Evolutionary conservation across 345 rosid species (phyloP).

Genomic region (Crucihimalaya himalaica): DNA sequence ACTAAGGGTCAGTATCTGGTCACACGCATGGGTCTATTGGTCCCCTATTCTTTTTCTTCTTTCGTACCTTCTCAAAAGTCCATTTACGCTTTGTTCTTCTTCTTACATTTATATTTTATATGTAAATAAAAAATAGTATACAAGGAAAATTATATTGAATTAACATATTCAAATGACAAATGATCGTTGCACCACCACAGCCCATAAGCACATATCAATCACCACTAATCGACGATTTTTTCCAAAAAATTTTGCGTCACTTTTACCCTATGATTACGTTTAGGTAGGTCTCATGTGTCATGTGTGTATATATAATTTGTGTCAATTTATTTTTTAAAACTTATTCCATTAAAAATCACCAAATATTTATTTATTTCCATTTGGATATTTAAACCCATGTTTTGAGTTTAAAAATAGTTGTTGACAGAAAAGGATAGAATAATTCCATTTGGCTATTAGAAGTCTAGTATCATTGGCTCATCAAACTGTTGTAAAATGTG

Average conservation of each 20-base stretch:
- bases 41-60: constrained; percentile 35
- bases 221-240: constrained; percentile 18
- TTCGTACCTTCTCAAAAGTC: constrained; percentile 27
- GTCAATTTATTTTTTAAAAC: background rate
- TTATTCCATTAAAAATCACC: background rate
- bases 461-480: too few relatives aligned
- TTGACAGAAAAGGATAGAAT: too few relatives aligned
- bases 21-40: constrained; percentile 40
- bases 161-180: constrained; percentile 13
- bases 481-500: too few relatives aligned
- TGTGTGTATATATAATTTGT: background rate
- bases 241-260: constrained; percentile 28
- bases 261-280: constrained; percentile 22
- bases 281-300: background rate
- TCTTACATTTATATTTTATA: background rate
- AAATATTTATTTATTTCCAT: background rate
- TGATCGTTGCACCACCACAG: constrained; percentile 20
- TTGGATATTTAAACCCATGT: too few relatives aligned
- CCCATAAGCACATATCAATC: constrained; percentile 30
- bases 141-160: background rate
- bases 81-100: background rate
- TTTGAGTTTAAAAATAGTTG: too few relatives aligned
- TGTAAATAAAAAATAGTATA: background rate
- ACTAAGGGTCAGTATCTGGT: constrained; percentile 19
- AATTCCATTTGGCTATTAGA: too few relatives aligned